phyloP scores from a whole-genome alignment of 2,329 filamentous ascomycete genomes.

The Penicillium rolfsii region DNA sequence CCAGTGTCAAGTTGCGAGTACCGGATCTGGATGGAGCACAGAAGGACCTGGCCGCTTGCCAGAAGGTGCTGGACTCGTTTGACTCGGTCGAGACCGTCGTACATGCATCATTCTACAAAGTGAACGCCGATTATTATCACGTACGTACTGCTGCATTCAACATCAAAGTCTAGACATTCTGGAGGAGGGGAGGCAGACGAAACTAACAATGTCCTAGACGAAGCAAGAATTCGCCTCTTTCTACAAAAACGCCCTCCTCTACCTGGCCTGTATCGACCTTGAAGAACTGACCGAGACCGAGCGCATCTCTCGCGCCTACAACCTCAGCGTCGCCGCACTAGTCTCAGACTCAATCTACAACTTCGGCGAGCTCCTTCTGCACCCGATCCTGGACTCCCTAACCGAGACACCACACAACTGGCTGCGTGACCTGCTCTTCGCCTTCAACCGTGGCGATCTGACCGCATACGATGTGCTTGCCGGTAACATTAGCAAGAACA shows the following conservation, averaged over 20 bases:
- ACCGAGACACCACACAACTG: constrained; percentile 75
- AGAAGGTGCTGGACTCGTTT: constrained; percentile 85
- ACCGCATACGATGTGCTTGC: constrained; percentile 81
- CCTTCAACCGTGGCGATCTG: constrained; percentile 95
- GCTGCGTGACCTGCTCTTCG: constrained; percentile 94
- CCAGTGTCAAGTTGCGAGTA: constrained; percentile 81
- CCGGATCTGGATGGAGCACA: constrained; percentile 79
- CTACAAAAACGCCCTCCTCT: constrained; percentile 96
- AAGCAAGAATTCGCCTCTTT: constrained; percentile 94
- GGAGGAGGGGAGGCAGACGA: neutral
- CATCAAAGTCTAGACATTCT: neutral
- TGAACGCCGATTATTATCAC: constrained; percentile 94
- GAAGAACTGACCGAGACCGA: constrained; percentile 73
- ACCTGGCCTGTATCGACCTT: constrained; percentile 93
- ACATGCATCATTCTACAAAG: constrained; percentile 93
- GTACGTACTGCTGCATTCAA: constrained; percentile 43
- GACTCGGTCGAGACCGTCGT: constrained; percentile 95
- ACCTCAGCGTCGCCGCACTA: constrained; percentile 87
- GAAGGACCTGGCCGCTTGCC: constrained; percentile 82
- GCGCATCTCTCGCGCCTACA: constrained; percentile 81
- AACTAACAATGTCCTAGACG: constrained; percentile 48
- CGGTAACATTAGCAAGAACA: constrained; percentile 77
- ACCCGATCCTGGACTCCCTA: constrained; percentile 90
- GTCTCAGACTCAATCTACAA: constrained; percentile 98
- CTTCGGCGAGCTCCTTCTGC: constrained; percentile 96